Evolutionary conservation across 768 basidiomycete genomes (phyloP).

Genomic region (Suillus bovinus): DNA sequence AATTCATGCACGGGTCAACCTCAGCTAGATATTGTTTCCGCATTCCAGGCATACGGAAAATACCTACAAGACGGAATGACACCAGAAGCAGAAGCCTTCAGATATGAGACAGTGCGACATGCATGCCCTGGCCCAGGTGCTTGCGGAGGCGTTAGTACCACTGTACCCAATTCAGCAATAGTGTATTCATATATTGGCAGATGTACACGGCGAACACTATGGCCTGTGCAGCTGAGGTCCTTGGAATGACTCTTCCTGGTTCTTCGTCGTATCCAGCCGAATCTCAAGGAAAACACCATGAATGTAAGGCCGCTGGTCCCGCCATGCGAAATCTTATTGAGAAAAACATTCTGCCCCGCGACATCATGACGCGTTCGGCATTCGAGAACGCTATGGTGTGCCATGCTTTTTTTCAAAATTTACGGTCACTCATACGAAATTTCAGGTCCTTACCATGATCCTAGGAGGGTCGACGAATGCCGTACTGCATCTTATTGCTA

Average conservation of each 20-base stretch:
- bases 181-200: slow-evolving; percentile 38
- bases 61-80: slow-evolving; percentile 91
- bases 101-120: slow-evolving; percentile 86
- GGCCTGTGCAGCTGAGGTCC: slow-evolving; percentile 91
- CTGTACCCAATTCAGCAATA: slow-evolving; percentile 1
- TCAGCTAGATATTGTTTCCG: slow-evolving; percentile 92
- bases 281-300: slow-evolving; percentile 82
- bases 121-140: slow-evolving; percentile 98
- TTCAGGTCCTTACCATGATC: slow-evolving; percentile 91
- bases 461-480: slow-evolving; percentile 98
- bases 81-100: slow-evolving; percentile 73
- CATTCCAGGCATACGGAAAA: slow-evolving; percentile 97
- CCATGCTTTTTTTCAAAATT: slow-evolving; percentile 4
- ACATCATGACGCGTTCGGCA: slow-evolving; percentile 96
- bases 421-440: neutral
- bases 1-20: slow-evolving; percentile 89
- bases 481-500: slow-evolving; percentile 93
- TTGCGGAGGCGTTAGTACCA: slow-evolving; percentile 84
- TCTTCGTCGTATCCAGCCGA: slow-evolving; percentile 98
- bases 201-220: slow-evolving; percentile 99
- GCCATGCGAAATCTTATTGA: slow-evolving; percentile 85
- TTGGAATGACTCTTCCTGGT: slow-evolving; percentile 96
- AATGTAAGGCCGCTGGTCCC: slow-evolving; percentile 78
- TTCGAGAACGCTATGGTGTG: slow-evolving; percentile 97
- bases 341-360: slow-evolving; percentile 88